Conservation (phyloP, 2,329 filamentous ascomycete genomes). For the Alternaria dauci region DNA sequence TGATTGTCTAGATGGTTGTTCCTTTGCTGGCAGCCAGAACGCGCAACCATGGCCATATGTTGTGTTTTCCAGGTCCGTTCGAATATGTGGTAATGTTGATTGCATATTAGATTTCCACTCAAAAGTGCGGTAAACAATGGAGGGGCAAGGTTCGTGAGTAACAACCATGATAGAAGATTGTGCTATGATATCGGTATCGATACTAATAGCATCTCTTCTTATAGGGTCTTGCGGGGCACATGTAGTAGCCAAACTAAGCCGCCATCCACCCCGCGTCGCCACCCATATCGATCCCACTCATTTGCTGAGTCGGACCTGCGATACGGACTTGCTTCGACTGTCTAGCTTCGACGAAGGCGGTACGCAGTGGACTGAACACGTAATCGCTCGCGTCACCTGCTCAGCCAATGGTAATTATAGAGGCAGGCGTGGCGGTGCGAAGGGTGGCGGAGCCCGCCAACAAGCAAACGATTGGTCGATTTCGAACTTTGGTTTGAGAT, state of each 20-base stretch:
- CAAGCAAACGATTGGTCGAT: slow-evolving; percentile 5
- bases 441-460: slow-evolving; percentile 5
- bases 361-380: slow-evolving; percentile 3
- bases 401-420: slow-evolving; percentile 14
- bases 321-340: not conserved
- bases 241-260: not conserved
- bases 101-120: slow-evolving; percentile 8
- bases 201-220: not conserved
- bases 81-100: slow-evolving; percentile 23
- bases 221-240: not conserved
- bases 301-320: slow-evolving; percentile 2
- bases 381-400: slow-evolving; percentile 9
- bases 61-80: slow-evolving; percentile 19
- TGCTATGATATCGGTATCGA: not conserved
- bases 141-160: not conserved
- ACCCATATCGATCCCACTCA: not conserved
- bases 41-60: slow-evolving; percentile 38
- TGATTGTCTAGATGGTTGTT: slow-evolving; percentile 37
- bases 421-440: slow-evolving; percentile 6
- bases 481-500: not conserved
- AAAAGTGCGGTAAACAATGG: slow-evolving; percentile 8
- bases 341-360: not conserved
- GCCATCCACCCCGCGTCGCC: not conserved
- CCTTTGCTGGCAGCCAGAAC: slow-evolving; percentile 44
- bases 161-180: not conserved